phyloP scores from a whole-genome alignment of 2,329 filamentous ascomycete genomes.

The Alternaria arbusti region DNA sequence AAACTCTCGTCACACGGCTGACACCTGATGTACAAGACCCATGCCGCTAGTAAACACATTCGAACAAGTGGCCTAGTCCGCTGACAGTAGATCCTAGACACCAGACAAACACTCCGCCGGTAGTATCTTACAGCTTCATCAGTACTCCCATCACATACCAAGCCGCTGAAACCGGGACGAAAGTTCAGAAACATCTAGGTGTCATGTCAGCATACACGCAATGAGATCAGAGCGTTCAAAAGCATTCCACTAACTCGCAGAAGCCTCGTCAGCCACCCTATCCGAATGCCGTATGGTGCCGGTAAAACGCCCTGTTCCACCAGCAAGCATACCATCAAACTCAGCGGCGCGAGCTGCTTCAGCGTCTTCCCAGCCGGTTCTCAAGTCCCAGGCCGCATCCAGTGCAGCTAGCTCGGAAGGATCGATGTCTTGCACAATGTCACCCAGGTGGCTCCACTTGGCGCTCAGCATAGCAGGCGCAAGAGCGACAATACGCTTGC shows the following conservation, averaged over 20 bases:
- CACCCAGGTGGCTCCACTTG: conserved; percentile 46
- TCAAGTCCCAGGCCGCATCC: conserved; percentile 42
- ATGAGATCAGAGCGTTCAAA: background rate
- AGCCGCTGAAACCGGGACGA: background rate
- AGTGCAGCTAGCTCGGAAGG: conserved; percentile 39
- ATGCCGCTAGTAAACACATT: background rate
- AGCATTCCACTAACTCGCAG: conserved; percentile 22
- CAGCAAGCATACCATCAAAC: conserved; percentile 50
- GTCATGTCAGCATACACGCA: background rate
- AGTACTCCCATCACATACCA: background rate
- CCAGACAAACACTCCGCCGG: background rate
- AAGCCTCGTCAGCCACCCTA: conserved; percentile 16
- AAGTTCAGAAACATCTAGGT: background rate
- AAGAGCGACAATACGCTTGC: conserved; percentile 39
- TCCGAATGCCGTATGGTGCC: conserved; percentile 34
- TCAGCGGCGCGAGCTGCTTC: conserved; percentile 46
- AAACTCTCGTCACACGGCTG: background rate
- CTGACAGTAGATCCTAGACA: background rate
- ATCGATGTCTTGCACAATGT: conserved; percentile 50
- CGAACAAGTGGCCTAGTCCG: background rate
- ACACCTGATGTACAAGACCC: background rate
- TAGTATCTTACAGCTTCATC: background rate
- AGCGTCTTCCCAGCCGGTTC: conserved; percentile 38
- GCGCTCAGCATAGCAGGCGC: conserved; percentile 46
- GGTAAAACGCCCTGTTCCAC: conserved; percentile 52